These are phyloP conservation scores for Stylosanthes scabra DNA, from an alignment of 331 rosid genomes.

Conservation along the genomic window DNA sequence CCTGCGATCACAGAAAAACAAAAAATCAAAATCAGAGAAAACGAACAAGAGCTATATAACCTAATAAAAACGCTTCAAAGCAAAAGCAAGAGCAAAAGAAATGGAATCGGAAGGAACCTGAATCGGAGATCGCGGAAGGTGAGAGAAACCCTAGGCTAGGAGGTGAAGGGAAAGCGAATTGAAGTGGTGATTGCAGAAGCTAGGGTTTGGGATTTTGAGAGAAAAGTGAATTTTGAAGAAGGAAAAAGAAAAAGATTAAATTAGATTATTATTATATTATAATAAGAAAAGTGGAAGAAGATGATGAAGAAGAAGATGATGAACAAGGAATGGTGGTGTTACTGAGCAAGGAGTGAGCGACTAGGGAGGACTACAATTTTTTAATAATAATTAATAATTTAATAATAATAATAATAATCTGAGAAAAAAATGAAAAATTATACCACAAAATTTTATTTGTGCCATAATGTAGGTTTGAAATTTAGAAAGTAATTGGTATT, in stretches of 20 bases:
- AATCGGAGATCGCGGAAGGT: neutral
- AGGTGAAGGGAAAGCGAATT: neutral
- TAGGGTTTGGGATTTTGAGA: neutral
- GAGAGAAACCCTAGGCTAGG: neutral
- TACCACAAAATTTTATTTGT: too few species aligned
- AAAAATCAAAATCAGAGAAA: neutral
- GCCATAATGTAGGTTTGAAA: too few species aligned
- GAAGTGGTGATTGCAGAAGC: neutral
- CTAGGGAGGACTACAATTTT: neutral
- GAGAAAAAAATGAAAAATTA: neutral
- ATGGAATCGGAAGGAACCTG: constrained; percentile 1
- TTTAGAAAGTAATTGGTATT: too few species aligned
- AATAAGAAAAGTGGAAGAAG: neutral
- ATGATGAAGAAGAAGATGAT: too few species aligned
- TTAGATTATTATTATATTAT: neutral
- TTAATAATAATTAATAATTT: too few species aligned
- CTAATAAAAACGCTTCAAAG: neutral
- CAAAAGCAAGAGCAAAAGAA: neutral
- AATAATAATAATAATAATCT: neutral
- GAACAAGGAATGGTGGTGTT: neutral
- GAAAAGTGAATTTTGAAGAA: neutral
- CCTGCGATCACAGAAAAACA: neutral
- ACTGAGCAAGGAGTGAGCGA: neutral
- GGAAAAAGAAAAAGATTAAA: neutral
- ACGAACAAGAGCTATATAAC: neutral